A percentile compares a stretch with the other conserved stretches of the same genome.
These are phyloP conservation scores for Comarum palustre DNA, from an alignment of 306 rosid species.

Conservation along the genomic window DNA sequence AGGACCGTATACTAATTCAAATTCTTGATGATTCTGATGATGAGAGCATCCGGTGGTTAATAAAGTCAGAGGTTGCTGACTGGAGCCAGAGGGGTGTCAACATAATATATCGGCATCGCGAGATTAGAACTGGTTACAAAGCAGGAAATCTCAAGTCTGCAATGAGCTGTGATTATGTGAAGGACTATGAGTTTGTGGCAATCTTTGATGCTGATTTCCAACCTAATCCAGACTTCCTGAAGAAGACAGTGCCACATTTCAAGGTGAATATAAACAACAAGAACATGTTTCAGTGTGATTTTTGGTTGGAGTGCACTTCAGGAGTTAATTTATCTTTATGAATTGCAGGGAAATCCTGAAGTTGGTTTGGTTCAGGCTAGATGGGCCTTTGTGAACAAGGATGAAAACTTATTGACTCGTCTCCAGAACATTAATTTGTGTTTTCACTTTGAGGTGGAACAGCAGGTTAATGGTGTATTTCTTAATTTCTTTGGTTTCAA, in stretches of 20 bases:
- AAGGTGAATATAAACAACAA: slow-evolving; percentile 47
- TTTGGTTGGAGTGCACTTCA: slow-evolving; percentile 13
- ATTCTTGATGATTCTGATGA: slow-evolving; percentile 90
- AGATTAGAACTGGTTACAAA: slow-evolving; percentile 83
- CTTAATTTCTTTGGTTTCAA: slow-evolving; percentile 93
- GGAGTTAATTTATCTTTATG: slow-evolving; percentile 20
- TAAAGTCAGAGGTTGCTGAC: slow-evolving; percentile 66
- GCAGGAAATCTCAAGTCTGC: slow-evolving; percentile 98
- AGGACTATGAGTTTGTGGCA: slow-evolving; percentile 84
- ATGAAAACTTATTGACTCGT: slow-evolving; percentile 91
- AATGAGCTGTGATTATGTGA: slow-evolving; percentile 84
- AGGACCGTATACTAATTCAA: slow-evolving; percentile 78
- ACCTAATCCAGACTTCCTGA: slow-evolving; percentile 92
- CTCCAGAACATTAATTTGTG: slow-evolving; percentile 91
- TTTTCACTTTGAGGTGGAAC: slow-evolving; percentile 98
- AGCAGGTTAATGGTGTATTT: slow-evolving; percentile 86
- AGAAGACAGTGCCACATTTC: slow-evolving; percentile 79
- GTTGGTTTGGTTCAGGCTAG: slow-evolving; percentile 90
- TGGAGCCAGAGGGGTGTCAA: slow-evolving; percentile 85
- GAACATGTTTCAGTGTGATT: slow-evolving; percentile 9
- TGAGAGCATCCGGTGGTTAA: slow-evolving; percentile 75
- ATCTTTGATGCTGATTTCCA: slow-evolving; percentile 96
- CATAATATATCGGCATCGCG: slow-evolving; percentile 81
- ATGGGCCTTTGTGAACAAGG: slow-evolving; percentile 93
- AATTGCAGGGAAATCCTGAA: slow-evolving; percentile 71